Conservation (phyloP, 129 eudicot species). For the Pulicaria dysenterica region DNA sequence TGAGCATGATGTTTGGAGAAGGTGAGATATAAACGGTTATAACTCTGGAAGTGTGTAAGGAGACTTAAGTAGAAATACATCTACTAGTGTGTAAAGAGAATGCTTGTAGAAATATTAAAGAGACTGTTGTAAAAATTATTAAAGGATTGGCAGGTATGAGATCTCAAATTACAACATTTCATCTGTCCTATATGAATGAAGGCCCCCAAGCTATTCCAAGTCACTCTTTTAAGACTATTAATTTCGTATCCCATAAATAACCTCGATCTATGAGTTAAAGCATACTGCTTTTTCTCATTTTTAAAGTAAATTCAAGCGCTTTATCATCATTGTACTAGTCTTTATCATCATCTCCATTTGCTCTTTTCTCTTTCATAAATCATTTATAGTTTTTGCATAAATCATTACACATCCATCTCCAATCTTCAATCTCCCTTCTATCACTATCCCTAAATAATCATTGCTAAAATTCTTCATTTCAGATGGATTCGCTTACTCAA, state of each 20-base stretch:
- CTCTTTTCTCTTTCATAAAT: constrained; percentile 20
- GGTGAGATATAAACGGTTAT: too few species aligned
- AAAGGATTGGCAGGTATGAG: too few species aligned
- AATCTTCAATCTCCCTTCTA: constrained; percentile 23
- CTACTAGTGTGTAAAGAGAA: too few species aligned
- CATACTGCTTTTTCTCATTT: constrained; percentile 47
- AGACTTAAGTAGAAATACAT: too few species aligned
- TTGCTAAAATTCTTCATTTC: constrained; percentile 24
- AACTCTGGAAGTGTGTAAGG: too few species aligned
- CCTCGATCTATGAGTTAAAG: constrained; percentile 54
- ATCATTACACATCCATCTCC: constrained; percentile 14
- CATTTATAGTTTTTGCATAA: constrained; percentile 14
- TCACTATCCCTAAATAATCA: constrained; percentile 13
- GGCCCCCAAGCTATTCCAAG: too few species aligned
- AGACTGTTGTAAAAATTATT: too few species aligned
- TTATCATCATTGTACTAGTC: constrained; percentile 42
- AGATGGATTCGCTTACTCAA: constrained; percentile 73
- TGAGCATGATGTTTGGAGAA: too few species aligned
- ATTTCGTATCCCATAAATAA: constrained; percentile 19
- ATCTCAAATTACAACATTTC: too few species aligned
- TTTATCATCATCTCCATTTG: constrained; percentile 33
- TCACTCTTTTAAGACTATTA: background rate
- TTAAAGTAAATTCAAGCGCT: constrained; percentile 14
- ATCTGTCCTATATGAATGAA: too few species aligned
- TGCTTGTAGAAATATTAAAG: too few species aligned